Evolutionary conservation across 768 basidiomycete genomes (phyloP).

Genomic region (Coprinellus micaceus): DNA sequence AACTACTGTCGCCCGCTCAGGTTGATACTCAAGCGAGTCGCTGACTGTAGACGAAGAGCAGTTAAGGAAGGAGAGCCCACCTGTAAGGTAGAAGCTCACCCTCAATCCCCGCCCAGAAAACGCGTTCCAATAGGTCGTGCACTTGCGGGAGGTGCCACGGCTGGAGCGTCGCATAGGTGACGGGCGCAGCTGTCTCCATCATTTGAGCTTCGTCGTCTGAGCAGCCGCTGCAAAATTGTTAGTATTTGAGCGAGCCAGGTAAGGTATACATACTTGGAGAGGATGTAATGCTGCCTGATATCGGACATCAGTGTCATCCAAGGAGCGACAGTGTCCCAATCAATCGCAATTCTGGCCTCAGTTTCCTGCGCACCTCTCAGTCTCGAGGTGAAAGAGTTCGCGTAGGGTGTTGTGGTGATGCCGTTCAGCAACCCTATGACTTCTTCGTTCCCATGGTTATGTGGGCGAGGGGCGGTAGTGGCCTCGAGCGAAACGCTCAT

Average conservation of each 20-base stretch:
- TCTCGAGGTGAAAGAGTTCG: conserved; percentile 63
- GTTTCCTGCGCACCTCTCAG: conserved; percentile 41
- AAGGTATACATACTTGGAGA: conserved; percentile 51
- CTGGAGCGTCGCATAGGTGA: conserved; percentile 61
- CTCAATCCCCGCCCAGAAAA: conserved; percentile 77
- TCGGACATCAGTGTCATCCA: conserved; percentile 79
- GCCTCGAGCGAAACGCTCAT: too few relatives aligned
- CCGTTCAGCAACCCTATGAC: conserved; percentile 49
- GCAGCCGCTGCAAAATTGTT: background rate
- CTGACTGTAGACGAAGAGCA: conserved; percentile 42
- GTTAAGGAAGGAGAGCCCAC: conserved; percentile 5
- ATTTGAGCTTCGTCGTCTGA: conserved; percentile 19
- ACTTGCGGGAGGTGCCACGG: conserved; percentile 61
- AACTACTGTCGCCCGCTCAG: conserved; percentile 73
- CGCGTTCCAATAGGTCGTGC: conserved; percentile 62
- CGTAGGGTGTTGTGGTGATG: conserved; percentile 62
- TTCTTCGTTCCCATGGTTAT: conserved; percentile 25
- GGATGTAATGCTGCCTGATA: conserved; percentile 57
- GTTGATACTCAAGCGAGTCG: conserved; percentile 63
- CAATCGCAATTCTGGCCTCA: conserved; percentile 48
- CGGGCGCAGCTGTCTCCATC: conserved; percentile 44
- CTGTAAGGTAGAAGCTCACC: conserved; percentile 34
- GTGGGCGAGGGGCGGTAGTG: conserved; percentile 5
- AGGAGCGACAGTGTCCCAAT: conserved; percentile 68
- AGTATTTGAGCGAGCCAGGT: background rate